Conservation (phyloP, 2,329 filamentous ascomycete species). For the Aspergillus uvarum region DNA sequence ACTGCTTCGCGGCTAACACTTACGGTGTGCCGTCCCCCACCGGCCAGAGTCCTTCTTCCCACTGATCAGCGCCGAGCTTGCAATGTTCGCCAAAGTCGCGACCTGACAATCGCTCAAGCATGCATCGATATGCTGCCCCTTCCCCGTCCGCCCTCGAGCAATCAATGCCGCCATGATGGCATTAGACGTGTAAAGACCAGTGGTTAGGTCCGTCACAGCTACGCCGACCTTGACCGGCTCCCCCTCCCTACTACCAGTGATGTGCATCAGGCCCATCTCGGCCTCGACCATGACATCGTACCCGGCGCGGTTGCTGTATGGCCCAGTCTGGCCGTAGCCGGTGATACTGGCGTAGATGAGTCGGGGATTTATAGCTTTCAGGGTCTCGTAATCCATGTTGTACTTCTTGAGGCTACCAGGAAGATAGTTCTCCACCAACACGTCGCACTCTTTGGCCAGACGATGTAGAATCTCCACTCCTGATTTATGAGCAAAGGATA, state of each 20-base stretch:
- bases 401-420: constrained; percentile 90
- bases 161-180: constrained; percentile 91
- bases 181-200: constrained; percentile 91
- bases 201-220: constrained; percentile 93
- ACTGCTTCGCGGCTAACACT: constrained; percentile 22
- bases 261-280: constrained; percentile 98
- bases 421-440: constrained; percentile 95
- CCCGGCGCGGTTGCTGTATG: constrained; percentile 80
- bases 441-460: constrained; percentile 79
- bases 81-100: constrained; percentile 91
- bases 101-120: constrained; percentile 92
- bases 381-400: constrained; percentile 78
- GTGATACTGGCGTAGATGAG: constrained; percentile 96
- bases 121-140: constrained; percentile 89
- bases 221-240: constrained; percentile 96
- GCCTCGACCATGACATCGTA: constrained; percentile 99
- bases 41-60: constrained; percentile 82
- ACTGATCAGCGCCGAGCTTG: constrained; percentile 84
- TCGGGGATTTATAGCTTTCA: constrained; percentile 76
- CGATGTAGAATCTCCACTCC: constrained; percentile 86
- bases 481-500: constrained; percentile 83
- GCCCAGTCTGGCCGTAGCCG: constrained; percentile 93
- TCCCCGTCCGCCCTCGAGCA: constrained; percentile 69
- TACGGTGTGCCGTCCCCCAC: constrained; percentile 96
- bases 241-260: constrained; percentile 83